Conservation (phyloP, 1,284 basidiomycete genomes). For the Pseudozyma tsukubaensis region DNA sequence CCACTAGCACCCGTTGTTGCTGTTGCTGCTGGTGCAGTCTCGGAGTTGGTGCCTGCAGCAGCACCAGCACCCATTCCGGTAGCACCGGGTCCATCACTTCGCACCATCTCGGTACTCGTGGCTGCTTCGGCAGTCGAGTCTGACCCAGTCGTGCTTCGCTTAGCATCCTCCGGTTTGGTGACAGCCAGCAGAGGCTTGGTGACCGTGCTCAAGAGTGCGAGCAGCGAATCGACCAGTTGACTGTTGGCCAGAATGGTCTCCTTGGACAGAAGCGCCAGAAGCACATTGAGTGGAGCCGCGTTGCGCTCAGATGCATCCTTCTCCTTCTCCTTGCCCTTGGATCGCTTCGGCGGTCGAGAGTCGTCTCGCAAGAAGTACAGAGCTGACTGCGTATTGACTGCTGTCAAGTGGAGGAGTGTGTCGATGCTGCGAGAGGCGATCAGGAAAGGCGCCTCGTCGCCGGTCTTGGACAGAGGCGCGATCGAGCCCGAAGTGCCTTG, state of each 20-base stretch:
- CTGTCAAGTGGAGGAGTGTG: slow-evolving; percentile 59
- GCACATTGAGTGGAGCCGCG: slow-evolving; percentile 58
- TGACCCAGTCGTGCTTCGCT: slow-evolving; percentile 5
- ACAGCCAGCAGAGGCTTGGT: slow-evolving; percentile 59
- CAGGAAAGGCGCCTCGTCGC: slow-evolving; percentile 67
- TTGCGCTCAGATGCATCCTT: slow-evolving; percentile 33
- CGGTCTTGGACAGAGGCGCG: slow-evolving; percentile 63
- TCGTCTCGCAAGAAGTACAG: slow-evolving; percentile 67
- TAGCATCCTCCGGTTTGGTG: slow-evolving; percentile 19
- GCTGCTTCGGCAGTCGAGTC: slow-evolving; percentile 20
- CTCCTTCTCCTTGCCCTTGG: slow-evolving; percentile 57
- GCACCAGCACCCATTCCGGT: not conserved
- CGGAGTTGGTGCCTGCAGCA: slow-evolving; percentile 3
- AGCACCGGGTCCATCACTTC: slow-evolving; percentile 20
- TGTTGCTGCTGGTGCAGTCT: slow-evolving; percentile 9
- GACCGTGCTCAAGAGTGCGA: slow-evolving; percentile 62
- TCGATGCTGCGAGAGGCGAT: slow-evolving; percentile 66
- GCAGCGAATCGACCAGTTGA: slow-evolving; percentile 63
- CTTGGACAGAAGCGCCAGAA: slow-evolving; percentile 62
- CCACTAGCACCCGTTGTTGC: slow-evolving; percentile 8
- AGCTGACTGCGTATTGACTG: slow-evolving; percentile 58
- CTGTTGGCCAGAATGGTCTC: slow-evolving; percentile 61
- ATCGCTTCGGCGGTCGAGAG: slow-evolving; percentile 45
- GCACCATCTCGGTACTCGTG: slow-evolving; percentile 32
- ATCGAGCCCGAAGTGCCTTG: slow-evolving; percentile 17